Evolutionary conservation across 192 early-diverging fungal species (phyloP), one percentile per base, ranked within the genome.

Genomic region (Gryganskiella cystojenkinii): DNA sequence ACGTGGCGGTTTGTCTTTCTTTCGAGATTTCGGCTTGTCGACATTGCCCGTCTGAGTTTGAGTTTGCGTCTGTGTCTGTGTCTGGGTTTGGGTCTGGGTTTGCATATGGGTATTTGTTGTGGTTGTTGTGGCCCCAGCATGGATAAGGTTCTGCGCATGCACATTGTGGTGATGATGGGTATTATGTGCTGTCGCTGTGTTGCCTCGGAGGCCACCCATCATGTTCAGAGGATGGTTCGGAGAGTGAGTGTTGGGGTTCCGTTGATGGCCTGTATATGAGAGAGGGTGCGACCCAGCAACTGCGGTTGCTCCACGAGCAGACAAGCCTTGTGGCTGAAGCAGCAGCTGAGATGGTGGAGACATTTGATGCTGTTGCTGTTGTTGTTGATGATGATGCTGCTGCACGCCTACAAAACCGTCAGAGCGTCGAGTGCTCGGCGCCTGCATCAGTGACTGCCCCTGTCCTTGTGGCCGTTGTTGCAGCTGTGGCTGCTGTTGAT

Each of bases 1-100:
- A 10, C 58, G 45, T 49, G 80, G 76, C 0, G 76, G 61, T n/a
- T 82, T 82, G 62, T 75, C 74, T 51, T 80, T 80, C 43, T 61
- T 67, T n/a, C 64, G 70, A 15, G 62, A 27, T 30, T 67, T 73
- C 24, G 63, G 69, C 33, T 71, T 73, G 27, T 66, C 71, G 2
- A 45, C 56, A 22, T 64, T 66, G 27, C 64, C 42, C 1, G 66
- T 75, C 2, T 59, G 51, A 33, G 64, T 71, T 43, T 35, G 33
- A 56, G 47, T 52, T 7, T 64, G 67, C 1, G 52, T 56, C 28
- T 25, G 25, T 3, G 69, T 63, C 5, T 54, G 42, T 25, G 57
- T 62, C 9, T 53, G 30, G 52, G 52, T 63, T 7, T 54, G 42
- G 25, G 57, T 62, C 9, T 53, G 30, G 52, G 52, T 55, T 22